Evolutionary conservation across 2,329 filamentous ascomycete genomes (phyloP).

Genomic region (Fusarium globosum): DNA sequence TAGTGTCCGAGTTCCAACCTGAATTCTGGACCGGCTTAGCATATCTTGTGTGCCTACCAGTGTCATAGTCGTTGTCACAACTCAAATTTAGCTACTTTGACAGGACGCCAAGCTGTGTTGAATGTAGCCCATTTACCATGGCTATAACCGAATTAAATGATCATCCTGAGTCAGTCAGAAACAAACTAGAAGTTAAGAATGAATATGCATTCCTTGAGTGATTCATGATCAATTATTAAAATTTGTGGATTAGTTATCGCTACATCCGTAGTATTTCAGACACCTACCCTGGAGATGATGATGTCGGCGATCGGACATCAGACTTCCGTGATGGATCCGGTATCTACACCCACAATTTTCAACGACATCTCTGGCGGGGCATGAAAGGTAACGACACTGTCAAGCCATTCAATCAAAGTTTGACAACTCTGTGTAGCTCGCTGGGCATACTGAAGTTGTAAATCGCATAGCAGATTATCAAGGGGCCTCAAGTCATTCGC

Average conservation of each 20-base stretch:
- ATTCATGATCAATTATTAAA: background rate
- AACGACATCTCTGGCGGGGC: conserved; percentile 43
- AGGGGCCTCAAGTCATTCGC: background rate
- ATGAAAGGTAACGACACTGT: conserved; percentile 31
- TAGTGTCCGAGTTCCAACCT: background rate
- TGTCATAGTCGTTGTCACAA: background rate
- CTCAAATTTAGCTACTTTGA: background rate
- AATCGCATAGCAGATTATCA: background rate
- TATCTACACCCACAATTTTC: conserved; percentile 42
- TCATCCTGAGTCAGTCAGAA: background rate
- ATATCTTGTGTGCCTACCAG: too few relatives aligned
- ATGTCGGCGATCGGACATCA: conserved; percentile 37
- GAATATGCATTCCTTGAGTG: background rate
- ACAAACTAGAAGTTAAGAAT: background rate
- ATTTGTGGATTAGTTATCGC: background rate
- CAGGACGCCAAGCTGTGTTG: background rate
- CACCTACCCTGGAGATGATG: conserved; percentile 17
- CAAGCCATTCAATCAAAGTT: conserved; percentile 22
- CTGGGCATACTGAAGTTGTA: background rate
- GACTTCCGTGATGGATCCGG: conserved; percentile 19
- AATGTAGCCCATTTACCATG: background rate
- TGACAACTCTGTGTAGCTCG: background rate
- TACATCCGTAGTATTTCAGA: background rate
- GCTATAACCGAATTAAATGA: background rate
- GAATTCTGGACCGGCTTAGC: background rate